phyloP scores from a whole-genome alignment of 768 basidiomycete species.

The Rickenella mellea region DNA sequence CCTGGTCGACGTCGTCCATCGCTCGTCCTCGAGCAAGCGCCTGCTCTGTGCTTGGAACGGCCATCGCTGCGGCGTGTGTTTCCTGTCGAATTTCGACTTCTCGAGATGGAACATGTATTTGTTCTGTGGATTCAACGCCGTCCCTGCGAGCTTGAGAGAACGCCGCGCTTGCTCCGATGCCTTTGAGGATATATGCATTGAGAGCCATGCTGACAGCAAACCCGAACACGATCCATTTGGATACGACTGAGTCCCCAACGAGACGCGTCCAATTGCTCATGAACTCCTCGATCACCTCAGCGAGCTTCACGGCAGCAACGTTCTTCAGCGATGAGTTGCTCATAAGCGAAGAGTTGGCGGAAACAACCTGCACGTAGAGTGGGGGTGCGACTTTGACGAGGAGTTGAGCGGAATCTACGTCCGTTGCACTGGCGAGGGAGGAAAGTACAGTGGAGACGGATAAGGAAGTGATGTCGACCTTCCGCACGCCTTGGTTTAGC shows the following conservation, averaged over 20 bases:
- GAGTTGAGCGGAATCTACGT: too few species aligned
- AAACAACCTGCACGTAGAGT: constrained; percentile 41
- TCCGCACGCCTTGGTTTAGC: constrained; percentile 23
- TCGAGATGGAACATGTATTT: too few species aligned
- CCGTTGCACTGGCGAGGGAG: constrained; percentile 22
- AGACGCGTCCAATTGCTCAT: constrained; percentile 85
- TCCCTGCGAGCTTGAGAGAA: constrained; percentile 13
- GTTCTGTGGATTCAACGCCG: too few species aligned
- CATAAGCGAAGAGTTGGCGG: constrained; percentile 8
- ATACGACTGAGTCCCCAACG: constrained; percentile 88
- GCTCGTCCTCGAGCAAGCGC: too few species aligned
- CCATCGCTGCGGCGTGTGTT: too few species aligned
- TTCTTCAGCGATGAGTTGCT: too few species aligned
- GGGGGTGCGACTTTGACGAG: constrained; percentile 58
- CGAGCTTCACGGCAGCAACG: constrained; percentile 22
- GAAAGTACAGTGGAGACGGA: constrained; percentile 37
- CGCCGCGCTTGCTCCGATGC: constrained; percentile 51
- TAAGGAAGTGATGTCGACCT: constrained; percentile 63
- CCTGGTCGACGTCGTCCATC: too few species aligned
- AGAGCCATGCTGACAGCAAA: constrained; percentile 80
- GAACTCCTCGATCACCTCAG: constrained; percentile 68
- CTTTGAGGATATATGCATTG: constrained; percentile 90
- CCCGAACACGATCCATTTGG: constrained; percentile 89
- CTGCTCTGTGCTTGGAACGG: too few species aligned
- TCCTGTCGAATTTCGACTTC: too few species aligned